Evolutionary conservation across 768 basidiomycete species (phyloP).

Genomic region (Dentipellis fragilis): DNA sequence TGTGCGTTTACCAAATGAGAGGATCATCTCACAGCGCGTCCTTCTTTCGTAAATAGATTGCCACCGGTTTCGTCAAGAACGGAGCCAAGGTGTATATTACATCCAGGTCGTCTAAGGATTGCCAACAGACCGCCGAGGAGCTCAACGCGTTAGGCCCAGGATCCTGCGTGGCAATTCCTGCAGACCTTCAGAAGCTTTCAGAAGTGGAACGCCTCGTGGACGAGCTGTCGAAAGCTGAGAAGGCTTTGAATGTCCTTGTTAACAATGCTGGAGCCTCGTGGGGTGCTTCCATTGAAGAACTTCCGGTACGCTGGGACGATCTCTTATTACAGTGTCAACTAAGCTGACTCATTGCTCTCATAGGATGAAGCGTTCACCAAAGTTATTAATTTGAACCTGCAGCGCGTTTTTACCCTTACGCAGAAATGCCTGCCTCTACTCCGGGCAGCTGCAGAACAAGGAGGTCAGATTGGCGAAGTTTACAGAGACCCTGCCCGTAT

Average conservation of each 20-base stretch:
- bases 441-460: constrained; percentile 31
- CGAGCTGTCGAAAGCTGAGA: constrained; percentile 42
- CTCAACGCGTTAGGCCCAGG: constrained; percentile 45
- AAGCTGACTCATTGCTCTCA: constrained; percentile 2
- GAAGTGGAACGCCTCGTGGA: constrained; percentile 44
- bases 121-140: constrained; percentile 39
- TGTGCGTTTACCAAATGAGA: not conserved
- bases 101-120: constrained; percentile 43
- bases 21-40: not conserved
- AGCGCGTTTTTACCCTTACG: constrained; percentile 54
- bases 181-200: constrained; percentile 41
- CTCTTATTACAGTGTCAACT: not conserved
- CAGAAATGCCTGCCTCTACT: constrained; percentile 52
- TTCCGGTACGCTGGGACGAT: constrained; percentile 25
- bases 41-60: constrained; percentile 32
- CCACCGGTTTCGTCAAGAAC: constrained; percentile 51
- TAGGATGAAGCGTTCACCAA: constrained; percentile 52
- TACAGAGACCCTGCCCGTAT: constrained; percentile 44
- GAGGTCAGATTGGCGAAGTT: constrained; percentile 25
- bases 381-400: constrained; percentile 50
- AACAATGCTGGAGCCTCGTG: constrained; percentile 60
- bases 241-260: constrained; percentile 44
- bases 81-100: constrained; percentile 60
- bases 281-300: constrained; percentile 36
- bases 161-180: constrained; percentile 41